phyloP scores from a whole-genome alignment of 768 basidiomycete species.

The Saitozyma podzolica region DNA sequence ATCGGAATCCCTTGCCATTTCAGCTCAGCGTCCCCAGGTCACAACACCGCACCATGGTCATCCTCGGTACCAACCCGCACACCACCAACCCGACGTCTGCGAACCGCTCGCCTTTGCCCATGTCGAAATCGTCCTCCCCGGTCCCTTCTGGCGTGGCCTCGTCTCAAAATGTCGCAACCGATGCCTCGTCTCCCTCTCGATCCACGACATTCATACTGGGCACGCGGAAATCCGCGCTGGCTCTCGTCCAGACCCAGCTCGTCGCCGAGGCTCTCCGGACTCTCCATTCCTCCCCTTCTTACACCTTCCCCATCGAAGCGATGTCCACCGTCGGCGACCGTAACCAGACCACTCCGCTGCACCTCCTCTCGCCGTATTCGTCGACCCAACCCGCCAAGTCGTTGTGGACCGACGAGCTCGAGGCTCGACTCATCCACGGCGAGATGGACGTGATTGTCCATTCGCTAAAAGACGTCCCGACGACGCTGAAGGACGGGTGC shows the following conservation, averaged over 20 bases:
- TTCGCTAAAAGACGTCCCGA: conserved; percentile 90
- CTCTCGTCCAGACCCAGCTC: conserved; percentile 82
- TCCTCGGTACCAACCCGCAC: background rate
- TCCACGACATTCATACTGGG: conserved; percentile 58
- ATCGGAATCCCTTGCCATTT: too few relatives aligned
- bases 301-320: conserved; percentile 60
- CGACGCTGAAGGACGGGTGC: conserved; percentile 78
- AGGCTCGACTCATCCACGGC: conserved; percentile 71
- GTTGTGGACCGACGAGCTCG: conserved; percentile 95
- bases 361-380: conserved; percentile 65
- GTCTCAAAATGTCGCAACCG: background rate
- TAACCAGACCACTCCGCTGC: conserved; percentile 81
- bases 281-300: conserved; percentile 56
- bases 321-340: conserved; percentile 81
- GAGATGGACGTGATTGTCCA: conserved; percentile 91
- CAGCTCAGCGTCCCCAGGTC: too few relatives aligned
- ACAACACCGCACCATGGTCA: too few relatives aligned
- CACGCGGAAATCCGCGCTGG: conserved; percentile 82
- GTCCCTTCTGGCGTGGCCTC: background rate
- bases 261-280: conserved; percentile 67
- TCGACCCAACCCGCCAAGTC: conserved; percentile 52
- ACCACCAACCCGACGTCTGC: conserved; percentile 2
- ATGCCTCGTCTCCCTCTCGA: background rate
- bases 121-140: background rate
- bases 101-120: background rate